Conservation (phyloP, 2,329 filamentous ascomycete species). For the Talaromyces funiculosus region DNA sequence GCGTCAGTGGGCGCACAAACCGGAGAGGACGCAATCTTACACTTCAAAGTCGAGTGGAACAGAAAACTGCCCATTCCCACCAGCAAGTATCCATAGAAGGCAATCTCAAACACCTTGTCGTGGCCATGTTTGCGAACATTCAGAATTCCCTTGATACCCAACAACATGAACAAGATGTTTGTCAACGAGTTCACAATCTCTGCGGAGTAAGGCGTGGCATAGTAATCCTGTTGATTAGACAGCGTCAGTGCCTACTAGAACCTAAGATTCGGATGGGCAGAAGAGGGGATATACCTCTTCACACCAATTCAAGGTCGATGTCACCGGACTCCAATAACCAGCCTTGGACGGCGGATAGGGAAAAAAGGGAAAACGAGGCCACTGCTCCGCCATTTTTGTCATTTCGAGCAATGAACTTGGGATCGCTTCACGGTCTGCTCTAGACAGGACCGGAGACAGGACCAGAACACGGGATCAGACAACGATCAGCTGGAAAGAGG, state of each 20-base stretch:
- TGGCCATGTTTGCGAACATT: conserved; percentile 69
- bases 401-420: neutral
- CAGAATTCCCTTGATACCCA: conserved; percentile 68
- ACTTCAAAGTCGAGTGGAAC: conserved; percentile 61
- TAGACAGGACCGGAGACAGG: conserved; percentile 4
- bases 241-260: neutral
- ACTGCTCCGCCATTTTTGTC: conserved; percentile 5
- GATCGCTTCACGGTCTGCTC: conserved; percentile 2
- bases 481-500: neutral
- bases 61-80: conserved; percentile 58
- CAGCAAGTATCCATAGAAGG: conserved; percentile 57
- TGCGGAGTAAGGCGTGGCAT: conserved; percentile 67
- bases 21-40: conserved; percentile 30
- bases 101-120: conserved; percentile 67
- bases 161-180: conserved; percentile 73
- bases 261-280: neutral
- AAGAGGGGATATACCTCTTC: conserved; percentile 60
- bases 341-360: conserved; percentile 44
- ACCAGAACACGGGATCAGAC: neutral
- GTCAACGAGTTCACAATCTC: conserved; percentile 77
- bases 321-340: conserved; percentile 65
- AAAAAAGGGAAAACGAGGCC: conserved; percentile 27
- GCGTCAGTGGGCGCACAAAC: no score
- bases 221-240: conserved; percentile 58
- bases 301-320: conserved; percentile 71